phyloP scores from a whole-genome alignment of 1,284 basidiomycete genomes.

The Lignosus rhinocerotis region DNA sequence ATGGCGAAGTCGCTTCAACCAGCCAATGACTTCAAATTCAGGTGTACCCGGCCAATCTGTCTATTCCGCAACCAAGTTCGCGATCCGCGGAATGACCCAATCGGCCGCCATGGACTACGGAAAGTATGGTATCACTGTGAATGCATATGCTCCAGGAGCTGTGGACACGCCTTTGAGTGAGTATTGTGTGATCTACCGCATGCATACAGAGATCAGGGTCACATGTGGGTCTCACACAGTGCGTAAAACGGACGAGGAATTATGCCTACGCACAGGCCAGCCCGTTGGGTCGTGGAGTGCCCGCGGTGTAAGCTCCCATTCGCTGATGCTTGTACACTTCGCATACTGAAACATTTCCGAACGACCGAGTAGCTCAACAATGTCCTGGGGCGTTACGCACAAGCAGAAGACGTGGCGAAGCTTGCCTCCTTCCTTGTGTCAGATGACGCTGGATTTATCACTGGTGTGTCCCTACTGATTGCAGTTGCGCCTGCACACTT shows the following conservation, averaged over 20 bases:
- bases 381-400: slow-evolving; percentile 25
- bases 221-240: background rate
- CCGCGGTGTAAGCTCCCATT: background rate
- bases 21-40: background rate
- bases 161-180: slow-evolving; percentile 25
- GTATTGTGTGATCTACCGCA: background rate
- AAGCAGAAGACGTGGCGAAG: slow-evolving; percentile 35
- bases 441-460: slow-evolving; percentile 35
- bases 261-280: background rate
- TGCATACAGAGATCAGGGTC: background rate
- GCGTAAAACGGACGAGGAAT: background rate
- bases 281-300: background rate
- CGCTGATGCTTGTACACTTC: slow-evolving; percentile 23
- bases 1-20: background rate
- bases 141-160: slow-evolving; percentile 26
- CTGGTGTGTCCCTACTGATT: slow-evolving; percentile 26
- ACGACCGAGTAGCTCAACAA: slow-evolving; percentile 21
- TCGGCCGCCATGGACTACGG: slow-evolving; percentile 26
- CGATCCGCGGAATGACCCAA: slow-evolving; percentile 26
- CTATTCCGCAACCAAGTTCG: slow-evolving; percentile 28
- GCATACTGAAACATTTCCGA: slow-evolving; percentile 42
- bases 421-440: slow-evolving; percentile 40
- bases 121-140: slow-evolving; percentile 27
- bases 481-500: background rate
- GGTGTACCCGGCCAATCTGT: slow-evolving; percentile 16